Conservation (phyloP, 148 eudicot species). For the Rhododendron griersonianum region DNA sequence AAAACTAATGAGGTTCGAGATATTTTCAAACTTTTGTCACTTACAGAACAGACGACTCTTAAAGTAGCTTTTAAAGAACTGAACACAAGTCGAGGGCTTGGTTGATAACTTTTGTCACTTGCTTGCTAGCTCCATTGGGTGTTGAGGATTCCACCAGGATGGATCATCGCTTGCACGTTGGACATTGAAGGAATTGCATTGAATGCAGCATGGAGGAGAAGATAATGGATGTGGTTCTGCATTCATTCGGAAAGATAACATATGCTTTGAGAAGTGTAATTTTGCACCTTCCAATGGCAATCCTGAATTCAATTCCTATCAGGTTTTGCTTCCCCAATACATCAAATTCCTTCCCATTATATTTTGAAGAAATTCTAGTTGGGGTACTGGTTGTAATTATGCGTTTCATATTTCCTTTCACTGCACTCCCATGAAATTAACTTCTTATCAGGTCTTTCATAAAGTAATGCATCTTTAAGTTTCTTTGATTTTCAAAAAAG, state of each 20-base stretch:
- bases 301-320: not conserved
- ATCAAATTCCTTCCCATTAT: not conserved
- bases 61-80: not conserved
- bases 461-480: too few species aligned
- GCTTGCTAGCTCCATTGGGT: not conserved
- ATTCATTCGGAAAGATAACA: not conserved
- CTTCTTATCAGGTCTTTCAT: too few species aligned
- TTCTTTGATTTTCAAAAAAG: too few species aligned
- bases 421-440: too few species aligned
- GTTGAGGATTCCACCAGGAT: not conserved
- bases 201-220: not conserved
- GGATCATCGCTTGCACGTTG: not conserved
- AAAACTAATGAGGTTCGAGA: not conserved
- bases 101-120: not conserved
- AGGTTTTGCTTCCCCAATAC: not conserved
- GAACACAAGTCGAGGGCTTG: not conserved
- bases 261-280: conserved; percentile 8
- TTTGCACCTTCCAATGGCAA: conserved; percentile 8
- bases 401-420: too few species aligned
- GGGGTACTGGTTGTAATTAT: too few species aligned
- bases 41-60: not conserved
- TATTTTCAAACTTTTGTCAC: not conserved
- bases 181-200: not conserved
- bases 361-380: not conserved
- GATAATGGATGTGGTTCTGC: not conserved